These are phyloP conservation scores for Boletus tylopilopsis DNA, from an alignment of 768 basidiomycete species.

Conservation along the genomic window DNA sequence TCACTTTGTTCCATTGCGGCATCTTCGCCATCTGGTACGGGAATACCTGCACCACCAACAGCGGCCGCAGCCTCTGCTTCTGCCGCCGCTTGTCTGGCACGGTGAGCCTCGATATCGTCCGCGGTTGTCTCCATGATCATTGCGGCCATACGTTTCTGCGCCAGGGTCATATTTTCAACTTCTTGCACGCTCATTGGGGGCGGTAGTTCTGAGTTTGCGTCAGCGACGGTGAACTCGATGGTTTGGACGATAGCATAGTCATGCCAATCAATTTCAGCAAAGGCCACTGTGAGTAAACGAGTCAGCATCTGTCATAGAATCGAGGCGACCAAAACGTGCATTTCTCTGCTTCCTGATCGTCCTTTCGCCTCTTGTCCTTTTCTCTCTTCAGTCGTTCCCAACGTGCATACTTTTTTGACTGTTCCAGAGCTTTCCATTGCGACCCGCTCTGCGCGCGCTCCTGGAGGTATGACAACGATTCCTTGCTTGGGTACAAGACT, in stretches of 20 bases:
- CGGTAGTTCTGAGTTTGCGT: constrained; percentile 87
- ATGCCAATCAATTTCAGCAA: constrained; percentile 99
- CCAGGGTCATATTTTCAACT: constrained; percentile 93
- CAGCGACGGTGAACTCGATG: constrained; percentile 93
- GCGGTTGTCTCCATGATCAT: constrained; percentile 97
- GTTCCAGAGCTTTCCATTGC: constrained; percentile 75
- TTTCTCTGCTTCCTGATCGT: constrained; percentile 90
- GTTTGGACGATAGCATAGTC: constrained; percentile 98
- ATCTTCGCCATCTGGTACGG: constrained; percentile 46
- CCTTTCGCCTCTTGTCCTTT: constrained; percentile 79
- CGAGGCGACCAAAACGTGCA: constrained; percentile 43
- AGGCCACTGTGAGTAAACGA: constrained; percentile 57
- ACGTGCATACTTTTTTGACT: constrained; percentile 73
- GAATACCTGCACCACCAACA: constrained; percentile 59
- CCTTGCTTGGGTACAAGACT: constrained; percentile 79
- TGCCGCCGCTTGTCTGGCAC: constrained; percentile 78
- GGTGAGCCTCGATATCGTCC: constrained; percentile 80
- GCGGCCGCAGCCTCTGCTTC: constrained; percentile 82
- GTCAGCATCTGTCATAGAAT: constrained; percentile 1
- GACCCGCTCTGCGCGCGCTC: constrained; percentile 60
- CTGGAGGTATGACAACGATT: constrained; percentile 69
- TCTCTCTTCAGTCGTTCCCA: constrained; percentile 87
- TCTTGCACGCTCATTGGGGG: constrained; percentile 96
- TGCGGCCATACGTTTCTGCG: constrained; percentile 96
- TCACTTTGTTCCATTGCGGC: constrained; percentile 80